phyloP scores from a whole-genome alignment of 2,329 filamentous ascomycete species.

The Xylariaceae sp. region DNA sequence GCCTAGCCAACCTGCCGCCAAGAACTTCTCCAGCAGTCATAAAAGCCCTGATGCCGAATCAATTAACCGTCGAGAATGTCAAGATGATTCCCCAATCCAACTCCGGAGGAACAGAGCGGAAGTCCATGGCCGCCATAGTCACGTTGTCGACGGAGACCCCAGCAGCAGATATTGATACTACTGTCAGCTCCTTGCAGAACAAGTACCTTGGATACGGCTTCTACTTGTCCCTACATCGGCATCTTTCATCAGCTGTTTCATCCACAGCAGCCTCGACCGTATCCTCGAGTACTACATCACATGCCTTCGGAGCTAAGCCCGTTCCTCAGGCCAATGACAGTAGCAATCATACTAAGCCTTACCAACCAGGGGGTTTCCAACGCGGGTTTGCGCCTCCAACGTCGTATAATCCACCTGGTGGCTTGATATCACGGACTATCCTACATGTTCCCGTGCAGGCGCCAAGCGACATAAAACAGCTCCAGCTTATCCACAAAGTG shows the following conservation, averaged over 20 bases:
- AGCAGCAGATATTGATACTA: slow-evolving; percentile 75
- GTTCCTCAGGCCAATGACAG: slow-evolving; percentile 40
- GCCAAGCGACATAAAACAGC: slow-evolving; percentile 71
- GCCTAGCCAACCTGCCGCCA: slow-evolving; percentile 57
- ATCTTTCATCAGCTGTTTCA: slow-evolving; percentile 73
- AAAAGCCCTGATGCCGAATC: slow-evolving; percentile 54
- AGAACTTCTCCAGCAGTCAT: slow-evolving; percentile 55
- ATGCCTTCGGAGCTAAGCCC: slow-evolving; percentile 75
- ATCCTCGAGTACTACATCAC: slow-evolving; percentile 45
- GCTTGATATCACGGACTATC: slow-evolving; percentile 39
- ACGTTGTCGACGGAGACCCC: slow-evolving; percentile 77
- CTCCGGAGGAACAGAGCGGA: slow-evolving; percentile 57
- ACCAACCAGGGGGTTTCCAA: slow-evolving; percentile 40
- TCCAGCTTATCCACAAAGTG: slow-evolving; percentile 83
- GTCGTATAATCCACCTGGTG: slow-evolving; percentile 52
- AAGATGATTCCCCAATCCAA: slow-evolving; percentile 59
- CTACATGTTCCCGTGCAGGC: slow-evolving; percentile 69
- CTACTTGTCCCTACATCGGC: slow-evolving; percentile 73
- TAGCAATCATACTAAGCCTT: slow-evolving; percentile 24
- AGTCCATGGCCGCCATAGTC: slow-evolving; percentile 72
- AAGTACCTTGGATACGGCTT: slow-evolving; percentile 81
- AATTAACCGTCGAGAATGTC: slow-evolving; percentile 66
- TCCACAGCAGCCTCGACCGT: slow-evolving; percentile 36
- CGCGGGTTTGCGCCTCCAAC: slow-evolving; percentile 73
- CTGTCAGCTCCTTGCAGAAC: slow-evolving; percentile 75